Percentiles rank a stretch among this genome's conserved stretches.
phyloP scores from a whole-genome alignment of 768 basidiomycete species.

The Daedaleopsis sinensis region DNA sequence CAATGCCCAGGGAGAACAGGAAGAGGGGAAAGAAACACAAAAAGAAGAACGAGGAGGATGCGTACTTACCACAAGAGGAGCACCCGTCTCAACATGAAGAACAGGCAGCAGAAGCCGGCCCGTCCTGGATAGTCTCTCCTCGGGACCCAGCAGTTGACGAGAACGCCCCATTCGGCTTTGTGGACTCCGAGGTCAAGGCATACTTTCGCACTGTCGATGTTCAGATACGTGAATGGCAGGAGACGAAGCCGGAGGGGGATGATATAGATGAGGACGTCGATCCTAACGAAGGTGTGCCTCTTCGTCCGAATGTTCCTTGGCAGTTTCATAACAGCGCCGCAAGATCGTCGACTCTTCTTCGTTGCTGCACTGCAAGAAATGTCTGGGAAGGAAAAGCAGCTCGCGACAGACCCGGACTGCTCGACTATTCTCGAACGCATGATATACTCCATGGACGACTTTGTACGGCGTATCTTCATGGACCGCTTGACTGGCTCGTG shows the following conservation, averaged over 20 bases:
- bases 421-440: slow-evolving; percentile 90
- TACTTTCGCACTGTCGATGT: slow-evolving; percentile 90
- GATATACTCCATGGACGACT: slow-evolving; percentile 93
- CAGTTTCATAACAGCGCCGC: neutral
- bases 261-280: slow-evolving; percentile 48
- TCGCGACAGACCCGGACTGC: slow-evolving; percentile 94
- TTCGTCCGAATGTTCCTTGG: neutral
- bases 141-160: slow-evolving; percentile 44
- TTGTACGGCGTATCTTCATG: slow-evolving; percentile 87
- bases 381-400: slow-evolving; percentile 83
- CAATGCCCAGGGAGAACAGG: slow-evolving; percentile 77
- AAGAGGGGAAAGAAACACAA: slow-evolving; percentile 81
- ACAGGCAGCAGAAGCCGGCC: slow-evolving; percentile 40
- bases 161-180: slow-evolving; percentile 87
- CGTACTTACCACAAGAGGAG: slow-evolving; percentile 28
- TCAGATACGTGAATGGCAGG: slow-evolving; percentile 88
- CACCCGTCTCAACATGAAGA: slow-evolving; percentile 18
- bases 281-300: slow-evolving; percentile 69
- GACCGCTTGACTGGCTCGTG: slow-evolving; percentile 89
- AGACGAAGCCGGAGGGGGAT: slow-evolving; percentile 47
- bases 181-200: slow-evolving; percentile 89
- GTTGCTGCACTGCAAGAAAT: slow-evolving; percentile 78
- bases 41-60: slow-evolving; percentile 41
- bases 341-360: slow-evolving; percentile 26
- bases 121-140: slow-evolving; percentile 71